Evolutionary conservation across 257 asterid species (phyloP).

Genomic region (Ballota nigra): DNA sequence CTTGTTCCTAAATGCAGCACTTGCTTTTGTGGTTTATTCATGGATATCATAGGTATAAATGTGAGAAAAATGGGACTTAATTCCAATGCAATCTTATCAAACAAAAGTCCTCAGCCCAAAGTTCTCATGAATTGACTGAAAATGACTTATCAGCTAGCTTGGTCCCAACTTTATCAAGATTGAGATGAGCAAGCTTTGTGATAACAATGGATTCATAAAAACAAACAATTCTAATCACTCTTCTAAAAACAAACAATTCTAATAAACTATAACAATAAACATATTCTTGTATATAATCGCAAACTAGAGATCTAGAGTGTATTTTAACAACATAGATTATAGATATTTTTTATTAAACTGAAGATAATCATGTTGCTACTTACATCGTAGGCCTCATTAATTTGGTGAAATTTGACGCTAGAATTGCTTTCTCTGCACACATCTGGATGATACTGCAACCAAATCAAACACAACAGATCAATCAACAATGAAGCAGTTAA

Average conservation of each 20-base stretch:
- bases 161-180: no score
- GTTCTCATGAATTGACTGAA: not conserved
- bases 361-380: constrained; percentile 17
- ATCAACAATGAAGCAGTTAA: not conserved
- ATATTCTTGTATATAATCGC: no score
- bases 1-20: not conserved
- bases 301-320: not conserved
- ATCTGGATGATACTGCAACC: constrained; percentile 90
- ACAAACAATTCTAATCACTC: not conserved
- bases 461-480: not conserved
- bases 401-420: constrained; percentile 58
- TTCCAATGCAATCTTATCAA: not conserved
- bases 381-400: constrained; percentile 82
- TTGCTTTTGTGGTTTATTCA: not conserved
- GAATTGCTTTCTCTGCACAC: constrained; percentile 74
- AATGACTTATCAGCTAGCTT: no score
- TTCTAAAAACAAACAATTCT: no score
- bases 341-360: not conserved
- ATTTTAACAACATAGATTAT: not conserved
- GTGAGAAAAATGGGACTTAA: no score
- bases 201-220: not conserved
- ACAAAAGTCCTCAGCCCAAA: not conserved
- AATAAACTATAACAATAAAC: no score
- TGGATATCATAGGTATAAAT: no score
- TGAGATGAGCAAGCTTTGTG: not conserved